Percentiles rank a stretch among this genome's conserved stretches.
Evolutionary conservation across 1,284 basidiomycete genomes (phyloP).

Genomic region (Trichosporon inkin): DNA sequence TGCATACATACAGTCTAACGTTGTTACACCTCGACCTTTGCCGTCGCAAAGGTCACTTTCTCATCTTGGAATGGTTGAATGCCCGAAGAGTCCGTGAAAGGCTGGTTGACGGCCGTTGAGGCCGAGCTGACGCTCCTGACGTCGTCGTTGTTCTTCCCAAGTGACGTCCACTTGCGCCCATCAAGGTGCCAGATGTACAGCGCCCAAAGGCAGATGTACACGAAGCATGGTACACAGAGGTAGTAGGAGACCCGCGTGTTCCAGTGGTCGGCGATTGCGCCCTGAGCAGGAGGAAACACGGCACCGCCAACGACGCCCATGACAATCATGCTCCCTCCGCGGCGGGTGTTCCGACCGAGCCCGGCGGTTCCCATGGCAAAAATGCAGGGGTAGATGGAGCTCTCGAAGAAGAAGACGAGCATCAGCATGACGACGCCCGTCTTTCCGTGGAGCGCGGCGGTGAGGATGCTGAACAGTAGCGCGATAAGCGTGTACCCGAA

Average conservation of each 20-base stretch:
- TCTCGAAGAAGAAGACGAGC: constrained; percentile 71
- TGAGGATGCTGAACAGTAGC: constrained; percentile 57
- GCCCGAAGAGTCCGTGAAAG: neutral
- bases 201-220: constrained; percentile 46
- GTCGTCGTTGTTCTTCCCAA: constrained; percentile 2
- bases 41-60: neutral
- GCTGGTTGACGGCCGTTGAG: neutral
- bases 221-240: constrained; percentile 48
- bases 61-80: neutral
- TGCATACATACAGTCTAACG: constrained; percentile 8
- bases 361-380: constrained; percentile 66
- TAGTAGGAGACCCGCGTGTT: constrained; percentile 45
- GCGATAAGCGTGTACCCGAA: constrained; percentile 58
- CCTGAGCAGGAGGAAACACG: constrained; percentile 69
- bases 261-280: constrained; percentile 59
- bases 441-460: constrained; percentile 57
- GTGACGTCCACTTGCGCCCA: constrained; percentile 25
- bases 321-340: constrained; percentile 65
- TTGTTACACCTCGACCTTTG: neutral
- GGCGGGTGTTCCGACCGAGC: constrained; percentile 65
- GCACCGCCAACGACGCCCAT: constrained; percentile 67
- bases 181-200: constrained; percentile 48
- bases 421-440: constrained; percentile 63
- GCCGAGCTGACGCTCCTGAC: neutral
- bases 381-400: constrained; percentile 55